These are phyloP conservation scores for Paspalum vaginatum DNA, from an alignment of 176 grass and related monocot species.

Conservation along the genomic window DNA sequence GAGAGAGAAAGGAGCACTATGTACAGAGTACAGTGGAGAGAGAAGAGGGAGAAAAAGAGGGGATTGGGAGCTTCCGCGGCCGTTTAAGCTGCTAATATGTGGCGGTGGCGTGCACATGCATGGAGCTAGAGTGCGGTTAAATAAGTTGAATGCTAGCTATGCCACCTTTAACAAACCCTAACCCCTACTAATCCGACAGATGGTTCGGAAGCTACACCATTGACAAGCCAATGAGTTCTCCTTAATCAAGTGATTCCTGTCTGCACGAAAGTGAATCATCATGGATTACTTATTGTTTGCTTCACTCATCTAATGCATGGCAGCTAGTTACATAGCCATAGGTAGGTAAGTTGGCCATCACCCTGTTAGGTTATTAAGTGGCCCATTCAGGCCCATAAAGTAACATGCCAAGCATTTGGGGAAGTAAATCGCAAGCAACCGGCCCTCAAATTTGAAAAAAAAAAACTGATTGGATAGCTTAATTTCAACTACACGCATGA, in stretches of 20 bases:
- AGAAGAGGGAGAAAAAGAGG: not conserved
- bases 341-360: slow-evolving; percentile 12
- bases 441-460: not conserved
- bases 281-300: slow-evolving; percentile 43
- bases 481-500: too few relatives aligned
- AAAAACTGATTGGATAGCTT: too few relatives aligned
- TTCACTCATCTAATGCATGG: slow-evolving; percentile 32
- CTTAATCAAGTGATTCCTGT: slow-evolving; percentile 39
- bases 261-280: slow-evolving; percentile 33
- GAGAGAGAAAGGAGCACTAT: not conserved
- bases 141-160: slow-evolving; percentile 41
- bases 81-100: not conserved
- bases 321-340: slow-evolving; percentile 8
- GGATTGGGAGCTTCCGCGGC: slow-evolving; percentile 33
- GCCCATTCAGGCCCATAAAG: slow-evolving; percentile 17
- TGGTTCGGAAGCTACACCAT: not conserved
- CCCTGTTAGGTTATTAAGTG: slow-evolving; percentile 12
- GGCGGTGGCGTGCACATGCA: slow-evolving; percentile 46
- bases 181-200: slow-evolving; percentile 8
- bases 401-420: slow-evolving; percentile 19
- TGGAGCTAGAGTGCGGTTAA: slow-evolving; percentile 22
- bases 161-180: slow-evolving; percentile 39
- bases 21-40: not conserved
- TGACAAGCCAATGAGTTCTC: slow-evolving; percentile 37
- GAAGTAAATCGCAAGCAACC: slow-evolving; percentile 45